Evolutionary conservation across 1,284 basidiomycete species (phyloP), one percentile per base, ranked within the genome.

Genomic region (Amylostereum areolatum): DNA sequence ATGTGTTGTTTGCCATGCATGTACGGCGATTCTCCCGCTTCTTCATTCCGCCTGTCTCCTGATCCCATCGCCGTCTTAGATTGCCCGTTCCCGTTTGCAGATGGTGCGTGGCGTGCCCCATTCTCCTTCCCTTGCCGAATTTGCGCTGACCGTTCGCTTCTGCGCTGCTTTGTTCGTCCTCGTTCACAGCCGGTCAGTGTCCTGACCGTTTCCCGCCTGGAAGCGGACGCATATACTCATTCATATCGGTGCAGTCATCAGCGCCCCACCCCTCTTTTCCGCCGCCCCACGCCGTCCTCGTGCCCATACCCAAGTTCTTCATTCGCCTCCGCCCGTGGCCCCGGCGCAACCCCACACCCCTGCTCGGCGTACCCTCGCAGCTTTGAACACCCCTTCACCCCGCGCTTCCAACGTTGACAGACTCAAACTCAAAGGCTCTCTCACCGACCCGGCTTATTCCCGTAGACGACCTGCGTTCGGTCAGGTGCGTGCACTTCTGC

Each of bases 361-460:
- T 6, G 65, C 59, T 36, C 62, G 66, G 24, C 52, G 59, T 32
- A 60, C 63, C n/a, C 53, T 65, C 30, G 63, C 59, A 18, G 58
- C 61, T 45, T 59, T 83, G 52, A 77, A 81, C 37, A 87, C 84
- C 42, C 85, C 85, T 46, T 83, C 85, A 37, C 83, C 78, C 2
- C 85, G 84, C 57, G 73, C 78, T 44, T 71, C 72, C 24, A 67
- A 80, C 48, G 65, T 72, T n/a, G 73, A 69, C 57, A 75, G 79
- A 57, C 71, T 83, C 46, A 80, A 79, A 61, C 65, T 83, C 35
- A 84, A 80, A 67, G 85, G 85, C 51, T 81, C 81, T 57, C 66
- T 82, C 43, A 89, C 85, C 4, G 85, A 88, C 60, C 85, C 85
- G 24, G 78, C 83, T 9, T 79, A 82, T 52, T 75, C 78, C 6